Evolutionary conservation across 176 grass and related monocot species (phyloP).

Genomic region (Stipa capillata): DNA sequence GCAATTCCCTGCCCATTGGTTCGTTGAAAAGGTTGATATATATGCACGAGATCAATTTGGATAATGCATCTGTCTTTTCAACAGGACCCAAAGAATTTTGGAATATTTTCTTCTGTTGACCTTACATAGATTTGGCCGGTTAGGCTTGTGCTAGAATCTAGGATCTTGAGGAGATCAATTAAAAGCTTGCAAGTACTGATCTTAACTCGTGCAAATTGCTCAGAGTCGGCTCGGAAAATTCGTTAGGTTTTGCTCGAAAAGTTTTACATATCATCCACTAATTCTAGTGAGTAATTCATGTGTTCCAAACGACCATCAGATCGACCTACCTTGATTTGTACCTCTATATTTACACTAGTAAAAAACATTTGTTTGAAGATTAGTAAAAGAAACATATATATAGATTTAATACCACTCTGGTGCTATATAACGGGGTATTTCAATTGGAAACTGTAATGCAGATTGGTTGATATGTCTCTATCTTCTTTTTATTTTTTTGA

Average conservation of each 20-base stretch:
- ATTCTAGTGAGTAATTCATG: neutral
- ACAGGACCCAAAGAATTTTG: neutral
- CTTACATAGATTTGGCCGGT: neutral
- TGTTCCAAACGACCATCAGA: no score
- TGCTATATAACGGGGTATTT: no score
- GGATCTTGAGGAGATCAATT: neutral
- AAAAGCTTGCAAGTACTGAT: neutral
- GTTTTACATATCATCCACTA: neutral
- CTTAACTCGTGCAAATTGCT: no score
- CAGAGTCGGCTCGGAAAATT: neutral
- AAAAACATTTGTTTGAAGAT: no score
- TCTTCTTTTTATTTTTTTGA: no score
- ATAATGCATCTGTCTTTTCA: conserved; percentile 15
- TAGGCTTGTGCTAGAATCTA: neutral
- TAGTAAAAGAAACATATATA: no score
- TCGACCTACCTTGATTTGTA: no score
- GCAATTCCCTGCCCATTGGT: neutral
- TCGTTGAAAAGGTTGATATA: neutral
- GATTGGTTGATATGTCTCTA: no score
- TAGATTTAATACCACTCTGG: no score
- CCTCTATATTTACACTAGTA: no score
- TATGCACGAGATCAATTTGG: neutral
- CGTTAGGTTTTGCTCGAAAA: neutral
- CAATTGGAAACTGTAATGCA: no score
- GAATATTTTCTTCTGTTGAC: neutral